Percentiles rank a stretch among this genome's conserved stretches.
Conservation (phyloP, 495 filamentous ascomycete genomes). For the Lophiostoma macrostomum region DNA sequence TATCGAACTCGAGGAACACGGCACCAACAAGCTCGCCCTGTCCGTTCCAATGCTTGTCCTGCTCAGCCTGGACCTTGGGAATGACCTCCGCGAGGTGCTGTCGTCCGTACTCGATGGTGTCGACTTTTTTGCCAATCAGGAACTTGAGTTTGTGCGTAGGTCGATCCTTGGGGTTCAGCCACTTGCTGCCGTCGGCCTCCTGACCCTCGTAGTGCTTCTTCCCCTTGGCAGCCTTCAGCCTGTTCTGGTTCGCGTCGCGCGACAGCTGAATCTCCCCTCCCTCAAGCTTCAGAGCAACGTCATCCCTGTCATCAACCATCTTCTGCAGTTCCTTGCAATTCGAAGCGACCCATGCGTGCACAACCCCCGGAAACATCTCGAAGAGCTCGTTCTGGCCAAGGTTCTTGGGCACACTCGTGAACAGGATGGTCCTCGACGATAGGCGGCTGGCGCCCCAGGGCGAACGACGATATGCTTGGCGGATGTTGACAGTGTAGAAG, state of each 20-base stretch:
- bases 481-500: slow-evolving; percentile 92
- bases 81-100: slow-evolving; percentile 75
- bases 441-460: slow-evolving; percentile 84
- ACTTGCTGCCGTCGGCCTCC: slow-evolving; percentile 48
- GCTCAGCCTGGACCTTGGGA: slow-evolving; percentile 73
- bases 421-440: slow-evolving; percentile 90
- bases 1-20: slow-evolving; percentile 85
- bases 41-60: slow-evolving; percentile 68
- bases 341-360: slow-evolving; percentile 80
- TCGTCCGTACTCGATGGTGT: slow-evolving; percentile 91
- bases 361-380: slow-evolving; percentile 73
- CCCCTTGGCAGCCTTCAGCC: slow-evolving; percentile 73
- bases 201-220: slow-evolving; percentile 47
- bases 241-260: slow-evolving; percentile 72
- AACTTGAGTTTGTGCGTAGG: slow-evolving; percentile 80
- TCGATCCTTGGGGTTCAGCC: slow-evolving; percentile 70
- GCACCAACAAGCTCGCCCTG: slow-evolving; percentile 64
- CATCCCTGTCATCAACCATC: slow-evolving; percentile 79
- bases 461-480: slow-evolving; percentile 89
- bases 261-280: slow-evolving; percentile 86
- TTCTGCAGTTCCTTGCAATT: slow-evolving; percentile 80
- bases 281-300: slow-evolving; percentile 80
- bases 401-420: slow-evolving; percentile 81
- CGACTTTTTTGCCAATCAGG: slow-evolving; percentile 87
- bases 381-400: slow-evolving; percentile 70